A percentile compares a stretch with the other conserved stretches of the same genome.
Conservation (phyloP, 805 yeast genomes). For the Saccharomycopsis olivae region DNA sequence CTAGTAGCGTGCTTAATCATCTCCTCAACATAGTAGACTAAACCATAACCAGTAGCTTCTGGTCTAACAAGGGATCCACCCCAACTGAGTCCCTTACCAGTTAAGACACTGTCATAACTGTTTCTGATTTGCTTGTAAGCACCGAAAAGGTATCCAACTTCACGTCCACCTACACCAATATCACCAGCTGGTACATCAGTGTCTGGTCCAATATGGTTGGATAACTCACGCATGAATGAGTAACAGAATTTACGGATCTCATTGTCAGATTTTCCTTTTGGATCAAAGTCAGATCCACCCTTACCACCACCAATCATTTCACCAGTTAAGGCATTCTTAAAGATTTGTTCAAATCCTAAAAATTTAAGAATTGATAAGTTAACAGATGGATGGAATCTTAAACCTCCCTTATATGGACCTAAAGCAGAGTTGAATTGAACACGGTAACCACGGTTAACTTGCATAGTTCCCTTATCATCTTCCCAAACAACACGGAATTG, state of each 20-base stretch:
- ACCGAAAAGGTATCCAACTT: constrained; percentile 91
- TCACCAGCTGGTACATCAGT: constrained; percentile 99
- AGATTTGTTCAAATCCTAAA: constrained; percentile 96
- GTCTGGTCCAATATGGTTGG: constrained; percentile 93
- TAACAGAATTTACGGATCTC: constrained; percentile 97
- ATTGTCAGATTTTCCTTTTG: constrained; percentile 84
- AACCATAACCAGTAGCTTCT: constrained; percentile 98
- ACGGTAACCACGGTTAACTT: constrained; percentile 95
- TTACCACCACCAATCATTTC: constrained; percentile 98
- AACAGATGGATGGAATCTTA: constrained; percentile 95
- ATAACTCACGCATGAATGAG: constrained; percentile 90
- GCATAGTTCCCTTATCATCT: constrained; percentile 82
- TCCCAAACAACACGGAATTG: constrained; percentile 99
- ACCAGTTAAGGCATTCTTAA: constrained; percentile 97
- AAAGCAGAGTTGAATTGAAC: constrained; percentile 97
- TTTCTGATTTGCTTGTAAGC: constrained; percentile 89
- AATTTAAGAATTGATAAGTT: constrained; percentile 91
- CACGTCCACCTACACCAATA: constrained; percentile 97
- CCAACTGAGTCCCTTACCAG: constrained; percentile 97
- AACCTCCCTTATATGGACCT: constrained; percentile 99
- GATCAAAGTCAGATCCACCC: constrained; percentile 98
- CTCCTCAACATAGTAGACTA: constrained; percentile 92
- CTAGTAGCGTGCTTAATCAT: constrained; percentile 89
- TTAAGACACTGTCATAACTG: constrained; percentile 92
- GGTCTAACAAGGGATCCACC: constrained; percentile 99